Evolutionary conservation across 129 eudicot genomes (phyloP).

Genomic region (Flaveria trinervia): DNA sequence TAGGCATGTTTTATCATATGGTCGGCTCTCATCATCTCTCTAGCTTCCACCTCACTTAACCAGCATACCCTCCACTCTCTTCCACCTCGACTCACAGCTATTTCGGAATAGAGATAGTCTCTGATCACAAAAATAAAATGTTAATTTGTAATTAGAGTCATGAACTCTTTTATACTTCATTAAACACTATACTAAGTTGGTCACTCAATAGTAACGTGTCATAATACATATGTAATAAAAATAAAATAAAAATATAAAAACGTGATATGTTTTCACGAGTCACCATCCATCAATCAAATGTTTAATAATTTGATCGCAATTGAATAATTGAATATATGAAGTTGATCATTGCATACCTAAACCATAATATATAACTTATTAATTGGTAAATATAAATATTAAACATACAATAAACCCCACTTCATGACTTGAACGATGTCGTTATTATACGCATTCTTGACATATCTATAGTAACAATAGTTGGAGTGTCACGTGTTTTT

Average conservation of each 20-base stretch:
- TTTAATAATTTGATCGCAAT: conserved; percentile 3
- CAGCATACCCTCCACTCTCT: too few relatives aligned
- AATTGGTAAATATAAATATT: neutral
- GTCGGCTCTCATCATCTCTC: too few relatives aligned
- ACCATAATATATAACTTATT: neutral
- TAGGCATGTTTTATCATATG: too few relatives aligned
- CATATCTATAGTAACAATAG: neutral
- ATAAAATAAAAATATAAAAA: too few relatives aligned
- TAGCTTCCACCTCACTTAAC: too few relatives aligned
- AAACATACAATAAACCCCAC: neutral
- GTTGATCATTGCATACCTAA: neutral
- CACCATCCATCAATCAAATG: neutral
- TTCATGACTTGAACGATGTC: neutral
- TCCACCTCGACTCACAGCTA: too few relatives aligned
- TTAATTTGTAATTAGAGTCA: too few relatives aligned
- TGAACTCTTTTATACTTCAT: too few relatives aligned
- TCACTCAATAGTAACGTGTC: neutral
- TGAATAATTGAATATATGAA: conserved; percentile 1
- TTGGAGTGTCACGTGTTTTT: neutral
- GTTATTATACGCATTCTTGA: neutral
- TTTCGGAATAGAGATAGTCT: too few relatives aligned
- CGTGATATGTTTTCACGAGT: neutral
- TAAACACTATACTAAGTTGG: too few relatives aligned
- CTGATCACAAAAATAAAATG: too few relatives aligned
- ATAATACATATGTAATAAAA: neutral